These are phyloP conservation scores for Dalbergia cochinchinensis DNA, from an alignment of 306 rosid species.

Conservation along the genomic window DNA sequence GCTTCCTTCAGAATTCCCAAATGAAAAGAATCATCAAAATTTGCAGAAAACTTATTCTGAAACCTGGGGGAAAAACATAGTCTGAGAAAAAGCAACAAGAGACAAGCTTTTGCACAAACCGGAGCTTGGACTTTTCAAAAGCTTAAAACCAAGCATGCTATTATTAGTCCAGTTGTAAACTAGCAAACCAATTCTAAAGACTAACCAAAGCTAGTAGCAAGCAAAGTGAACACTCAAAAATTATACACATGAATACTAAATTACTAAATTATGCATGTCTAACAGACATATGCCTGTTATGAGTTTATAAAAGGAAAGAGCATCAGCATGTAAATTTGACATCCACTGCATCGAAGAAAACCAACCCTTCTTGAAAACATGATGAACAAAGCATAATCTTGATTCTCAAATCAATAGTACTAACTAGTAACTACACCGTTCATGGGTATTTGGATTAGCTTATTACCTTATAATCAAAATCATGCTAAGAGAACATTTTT, in stretches of 20 bases:
- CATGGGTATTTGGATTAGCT: neutral
- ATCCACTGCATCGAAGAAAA: slow-evolving; percentile 4
- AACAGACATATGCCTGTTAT: neutral
- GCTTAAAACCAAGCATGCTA: too few species aligned
- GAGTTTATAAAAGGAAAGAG: slow-evolving; percentile 24
- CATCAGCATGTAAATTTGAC: slow-evolving; percentile 19
- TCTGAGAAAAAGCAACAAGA: neutral
- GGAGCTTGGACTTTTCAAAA: neutral
- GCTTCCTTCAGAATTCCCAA: slow-evolving; percentile 96
- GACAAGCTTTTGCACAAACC: neutral
- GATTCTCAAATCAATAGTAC: slow-evolving; percentile 9
- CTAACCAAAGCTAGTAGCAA: slow-evolving; percentile 21
- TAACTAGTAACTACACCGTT: neutral
- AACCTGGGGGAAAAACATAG: slow-evolving; percentile 64
- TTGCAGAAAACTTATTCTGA: slow-evolving; percentile 64
- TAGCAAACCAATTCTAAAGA: slow-evolving; percentile 29
- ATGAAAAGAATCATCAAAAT: slow-evolving; percentile 75
- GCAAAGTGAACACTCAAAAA: slow-evolving; percentile 17
- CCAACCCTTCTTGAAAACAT: neutral
- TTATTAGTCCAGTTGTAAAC: slow-evolving; percentile 4
- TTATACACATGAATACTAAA: neutral
- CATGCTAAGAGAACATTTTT: too few species aligned
- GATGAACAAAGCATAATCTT: slow-evolving; percentile 4
- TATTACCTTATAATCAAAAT: neutral
- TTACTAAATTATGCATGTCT: slow-evolving; percentile 14